Percentiles rank a stretch among this genome's conserved stretches.
These are phyloP conservation scores for Cunninghamia lanceolata DNA, from an alignment of 75 land plant genomes.

Conservation along the genomic window DNA sequence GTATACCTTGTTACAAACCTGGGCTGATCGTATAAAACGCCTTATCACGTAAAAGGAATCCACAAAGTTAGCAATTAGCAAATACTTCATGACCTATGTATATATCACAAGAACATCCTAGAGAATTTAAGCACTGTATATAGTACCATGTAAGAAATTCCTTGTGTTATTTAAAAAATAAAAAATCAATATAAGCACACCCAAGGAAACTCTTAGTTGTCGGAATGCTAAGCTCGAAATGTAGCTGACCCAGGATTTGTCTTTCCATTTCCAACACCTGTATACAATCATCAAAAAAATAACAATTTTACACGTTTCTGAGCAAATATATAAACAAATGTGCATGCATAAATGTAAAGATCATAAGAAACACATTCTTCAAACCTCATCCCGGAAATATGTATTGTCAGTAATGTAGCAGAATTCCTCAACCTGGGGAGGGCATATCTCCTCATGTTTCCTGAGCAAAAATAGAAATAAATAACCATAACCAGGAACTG, in stretches of 20 bases:
- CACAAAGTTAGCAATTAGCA: neutral
- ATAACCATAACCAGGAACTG: neutral
- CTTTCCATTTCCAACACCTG: constrained; percentile 66
- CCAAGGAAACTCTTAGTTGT: constrained; percentile 60
- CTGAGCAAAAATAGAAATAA: constrained; percentile 20
- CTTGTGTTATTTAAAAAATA: neutral
- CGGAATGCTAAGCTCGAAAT: constrained; percentile 62
- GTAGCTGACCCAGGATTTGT: constrained; percentile 46
- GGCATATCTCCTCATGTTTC: constrained; percentile 74
- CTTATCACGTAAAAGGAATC: constrained; percentile 14
- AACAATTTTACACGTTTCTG: neutral
- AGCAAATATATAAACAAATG: neutral
- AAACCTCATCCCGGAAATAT: constrained; percentile 61
- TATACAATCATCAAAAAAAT: neutral
- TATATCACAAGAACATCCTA: neutral
- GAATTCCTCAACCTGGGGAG: constrained; percentile 76
- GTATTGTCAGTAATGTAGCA: constrained; percentile 86
- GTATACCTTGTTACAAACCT: constrained; percentile 24
- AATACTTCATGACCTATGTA: neutral
- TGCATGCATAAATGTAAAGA: neutral
- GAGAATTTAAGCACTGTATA: neutral
- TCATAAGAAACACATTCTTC: neutral
- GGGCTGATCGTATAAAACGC: constrained; percentile 37
- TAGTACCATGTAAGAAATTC: neutral
- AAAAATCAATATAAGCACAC: constrained; percentile 13